phyloP scores from a whole-genome alignment of 2,329 filamentous ascomycete species.

The Penicillium nordicum region DNA sequence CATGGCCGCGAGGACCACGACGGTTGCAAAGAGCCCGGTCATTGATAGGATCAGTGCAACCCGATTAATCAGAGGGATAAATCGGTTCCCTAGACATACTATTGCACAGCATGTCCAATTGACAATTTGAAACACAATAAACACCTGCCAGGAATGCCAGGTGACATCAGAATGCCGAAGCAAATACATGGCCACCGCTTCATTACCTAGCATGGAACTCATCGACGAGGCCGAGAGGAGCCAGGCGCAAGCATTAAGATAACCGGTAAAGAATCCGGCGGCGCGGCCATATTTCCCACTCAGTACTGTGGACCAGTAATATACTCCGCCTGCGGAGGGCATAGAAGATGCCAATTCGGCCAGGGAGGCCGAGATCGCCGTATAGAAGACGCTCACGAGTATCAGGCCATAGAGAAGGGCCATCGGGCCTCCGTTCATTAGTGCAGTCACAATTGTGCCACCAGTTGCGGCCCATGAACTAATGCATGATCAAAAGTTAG shows the following conservation, averaged over 20 bases:
- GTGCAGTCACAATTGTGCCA: conserved; percentile 52
- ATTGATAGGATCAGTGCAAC: conserved; percentile 53
- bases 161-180: conserved; percentile 20
- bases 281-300: conserved; percentile 47
- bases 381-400: conserved; percentile 49
- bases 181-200: conserved; percentile 32
- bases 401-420: conserved; percentile 58
- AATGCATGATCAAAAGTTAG: neutral
- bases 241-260: conserved; percentile 34
- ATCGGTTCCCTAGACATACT: conserved; percentile 53
- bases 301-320: conserved; percentile 57
- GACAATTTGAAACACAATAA: conserved; percentile 43
- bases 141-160: conserved; percentile 33
- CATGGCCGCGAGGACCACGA: conserved; percentile 50
- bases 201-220: conserved; percentile 32
- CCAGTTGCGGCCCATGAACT: conserved; percentile 61
- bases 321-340: conserved; percentile 53
- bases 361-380: conserved; percentile 52
- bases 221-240: conserved; percentile 31
- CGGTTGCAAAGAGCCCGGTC: conserved; percentile 46
- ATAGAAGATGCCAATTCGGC: conserved; percentile 57
- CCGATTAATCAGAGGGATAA: conserved; percentile 51
- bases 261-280: conserved; percentile 41
- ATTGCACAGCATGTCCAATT: conserved; percentile 52
- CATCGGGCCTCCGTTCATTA: conserved; percentile 58